phyloP scores from a whole-genome alignment of 768 basidiomycete genomes.

The Epithele typhae region DNA sequence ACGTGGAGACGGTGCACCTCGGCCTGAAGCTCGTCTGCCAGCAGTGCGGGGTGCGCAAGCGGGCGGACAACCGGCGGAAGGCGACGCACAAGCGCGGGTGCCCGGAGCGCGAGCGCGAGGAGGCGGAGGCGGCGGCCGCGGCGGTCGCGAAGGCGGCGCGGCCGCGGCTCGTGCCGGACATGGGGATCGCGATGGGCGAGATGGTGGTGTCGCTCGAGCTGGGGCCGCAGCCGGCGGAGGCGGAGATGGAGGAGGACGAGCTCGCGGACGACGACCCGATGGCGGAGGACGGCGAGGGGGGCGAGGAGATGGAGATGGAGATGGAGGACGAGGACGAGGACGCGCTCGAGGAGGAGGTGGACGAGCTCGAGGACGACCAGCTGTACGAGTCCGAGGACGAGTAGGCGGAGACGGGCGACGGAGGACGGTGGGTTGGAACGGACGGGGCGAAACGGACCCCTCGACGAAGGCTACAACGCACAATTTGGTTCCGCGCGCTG shows the following conservation, averaged over 20 bases:
- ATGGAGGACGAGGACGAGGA: conserved; percentile 3
- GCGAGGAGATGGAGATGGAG: background rate
- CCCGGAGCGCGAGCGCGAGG: background rate
- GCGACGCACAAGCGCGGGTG: conserved; percentile 1
- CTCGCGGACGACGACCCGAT: background rate
- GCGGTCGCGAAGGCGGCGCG: background rate
- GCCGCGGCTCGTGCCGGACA: background rate
- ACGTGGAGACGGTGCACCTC: conserved; percentile 8
- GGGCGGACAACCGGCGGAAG: conserved; percentile 2
- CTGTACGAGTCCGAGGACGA: conserved; percentile 4
- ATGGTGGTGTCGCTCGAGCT: background rate
- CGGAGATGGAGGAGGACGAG: background rate
- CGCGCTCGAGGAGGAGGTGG: background rate
- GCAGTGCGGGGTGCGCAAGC: background rate
- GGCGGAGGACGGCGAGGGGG: background rate
- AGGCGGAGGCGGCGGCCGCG: background rate
- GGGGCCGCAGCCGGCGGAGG: background rate
- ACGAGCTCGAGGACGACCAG: background rate
- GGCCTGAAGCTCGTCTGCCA: background rate
- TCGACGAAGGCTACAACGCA: too few species aligned
- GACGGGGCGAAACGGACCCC: too few species aligned
- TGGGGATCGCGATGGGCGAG: background rate
- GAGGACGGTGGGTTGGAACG: too few species aligned
- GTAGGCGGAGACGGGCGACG: too few species aligned
- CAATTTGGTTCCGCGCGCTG: too few species aligned